Percentiles rank a stretch among this genome's conserved stretches.
Conservation (phyloP, 2,329 filamentous ascomycete species). For the Daldinia eschscholtzii region DNA sequence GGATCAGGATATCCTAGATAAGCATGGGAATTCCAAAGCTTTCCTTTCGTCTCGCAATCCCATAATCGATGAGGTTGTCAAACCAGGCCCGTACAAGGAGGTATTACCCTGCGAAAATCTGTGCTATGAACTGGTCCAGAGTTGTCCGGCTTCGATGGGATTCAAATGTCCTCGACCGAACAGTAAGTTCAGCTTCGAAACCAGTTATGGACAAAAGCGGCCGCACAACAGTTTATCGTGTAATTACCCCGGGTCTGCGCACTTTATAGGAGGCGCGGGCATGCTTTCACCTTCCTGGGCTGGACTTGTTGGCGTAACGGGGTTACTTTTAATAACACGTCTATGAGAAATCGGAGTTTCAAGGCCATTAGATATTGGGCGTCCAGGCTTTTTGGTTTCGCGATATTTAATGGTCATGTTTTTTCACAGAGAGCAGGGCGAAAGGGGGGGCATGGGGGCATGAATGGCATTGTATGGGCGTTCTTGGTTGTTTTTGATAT, state of each 20-base stretch:
- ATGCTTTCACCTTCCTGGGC: constrained; percentile 45
- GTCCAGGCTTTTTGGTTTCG: constrained; percentile 36
- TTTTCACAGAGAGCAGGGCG: constrained; percentile 36
- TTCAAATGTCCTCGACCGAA: constrained; percentile 77
- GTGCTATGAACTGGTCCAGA: constrained; percentile 87
- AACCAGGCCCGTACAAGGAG: constrained; percentile 93
- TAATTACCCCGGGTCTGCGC: constrained; percentile 72
- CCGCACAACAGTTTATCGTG: constrained; percentile 58
- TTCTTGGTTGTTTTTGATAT: constrained; percentile 40
- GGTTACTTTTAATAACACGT: constrained; percentile 33
- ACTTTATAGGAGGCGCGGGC: constrained; percentile 59
- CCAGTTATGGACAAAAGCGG: constrained; percentile 59
- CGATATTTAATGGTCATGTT: constrained; percentile 11
- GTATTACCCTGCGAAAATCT: constrained; percentile 88
- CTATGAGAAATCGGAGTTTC: constrained; percentile 21
- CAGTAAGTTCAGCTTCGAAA: constrained; percentile 56
- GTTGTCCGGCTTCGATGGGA: constrained; percentile 80
- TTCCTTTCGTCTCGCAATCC: constrained; percentile 74
- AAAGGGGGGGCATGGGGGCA: constrained; percentile 26
- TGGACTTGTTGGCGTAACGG: constrained; percentile 34
- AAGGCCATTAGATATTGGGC: constrained; percentile 39
- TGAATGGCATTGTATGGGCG: constrained; percentile 49
- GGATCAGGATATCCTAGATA: constrained; percentile 51
- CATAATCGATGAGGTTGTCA: constrained; percentile 77
- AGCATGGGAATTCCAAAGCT: constrained; percentile 52